Conservation (phyloP, 192 early-diverging fungal species). For the Backusella parvicylindrica region DNA sequence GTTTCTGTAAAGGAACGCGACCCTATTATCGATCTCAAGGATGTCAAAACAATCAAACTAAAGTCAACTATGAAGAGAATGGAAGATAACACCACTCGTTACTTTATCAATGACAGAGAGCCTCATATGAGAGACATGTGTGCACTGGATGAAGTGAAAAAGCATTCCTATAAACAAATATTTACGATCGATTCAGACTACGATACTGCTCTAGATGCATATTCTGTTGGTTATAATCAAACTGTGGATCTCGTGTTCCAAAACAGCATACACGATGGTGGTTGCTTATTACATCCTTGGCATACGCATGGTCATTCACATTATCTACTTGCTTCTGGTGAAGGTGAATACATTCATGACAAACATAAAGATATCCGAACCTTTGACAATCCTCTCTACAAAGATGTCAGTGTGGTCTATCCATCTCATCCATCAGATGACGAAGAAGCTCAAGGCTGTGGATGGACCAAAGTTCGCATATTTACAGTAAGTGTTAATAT, state of each 20-base stretch:
- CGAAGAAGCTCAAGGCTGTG: slow-evolving; percentile 10
- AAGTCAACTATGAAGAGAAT: background rate
- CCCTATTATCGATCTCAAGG: slow-evolving; percentile 6
- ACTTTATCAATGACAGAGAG: slow-evolving; percentile 15
- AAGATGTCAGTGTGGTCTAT: slow-evolving; percentile 18
- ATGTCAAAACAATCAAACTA: slow-evolving; percentile 10
- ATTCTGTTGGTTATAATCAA: slow-evolving; percentile 16
- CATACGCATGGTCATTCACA: slow-evolving; percentile 35
- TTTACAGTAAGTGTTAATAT: slow-evolving; percentile 18
- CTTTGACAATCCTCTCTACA: slow-evolving; percentile 7
- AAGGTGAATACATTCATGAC: slow-evolving; percentile 16
- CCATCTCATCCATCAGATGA: background rate
- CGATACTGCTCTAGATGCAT: slow-evolving; percentile 1
- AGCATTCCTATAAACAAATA: background rate
- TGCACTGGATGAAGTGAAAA: background rate
- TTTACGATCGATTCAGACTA: slow-evolving; percentile 9
- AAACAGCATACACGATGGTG: slow-evolving; percentile 2
- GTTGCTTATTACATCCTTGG: slow-evolving; percentile 33
- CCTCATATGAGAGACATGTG: background rate
- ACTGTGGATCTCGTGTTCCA: slow-evolving; percentile 31
- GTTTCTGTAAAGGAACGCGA: background rate
- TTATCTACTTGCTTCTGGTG: slow-evolving; percentile 20
- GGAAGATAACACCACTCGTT: slow-evolving; percentile 9
- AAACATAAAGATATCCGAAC: slow-evolving; percentile 6
- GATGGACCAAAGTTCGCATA: slow-evolving; percentile 24